These are phyloP conservation scores for Magnusiomyces suaveolens DNA, from an alignment of 1,139 yeast species.

Conservation along the genomic window DNA sequence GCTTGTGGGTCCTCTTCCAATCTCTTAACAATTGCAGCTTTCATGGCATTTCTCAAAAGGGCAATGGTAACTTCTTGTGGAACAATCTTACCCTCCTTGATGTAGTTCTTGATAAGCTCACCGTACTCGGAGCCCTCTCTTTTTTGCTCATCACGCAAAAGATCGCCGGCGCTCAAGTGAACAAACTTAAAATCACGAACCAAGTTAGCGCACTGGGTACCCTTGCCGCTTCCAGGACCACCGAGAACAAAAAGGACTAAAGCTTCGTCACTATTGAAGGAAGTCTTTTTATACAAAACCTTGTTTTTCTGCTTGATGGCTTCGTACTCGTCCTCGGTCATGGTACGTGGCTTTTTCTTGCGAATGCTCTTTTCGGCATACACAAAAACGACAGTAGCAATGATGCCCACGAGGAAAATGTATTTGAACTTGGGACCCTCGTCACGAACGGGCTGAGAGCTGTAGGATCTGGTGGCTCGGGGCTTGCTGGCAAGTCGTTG, in stretches of 20 bases:
- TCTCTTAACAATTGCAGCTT: conserved; percentile 33
- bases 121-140: conserved; percentile 81
- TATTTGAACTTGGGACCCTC: conserved; percentile 29
- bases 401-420: conserved; percentile 26
- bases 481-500: too few relatives aligned
- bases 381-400: conserved; percentile 41
- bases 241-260: conserved; percentile 75
- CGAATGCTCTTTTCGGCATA: conserved; percentile 47
- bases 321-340: conserved; percentile 56
- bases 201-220: conserved; percentile 85
- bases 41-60: conserved; percentile 69
- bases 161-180: conserved; percentile 91
- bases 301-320: conserved; percentile 24
- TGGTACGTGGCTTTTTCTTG: conserved; percentile 40
- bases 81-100: conserved; percentile 81
- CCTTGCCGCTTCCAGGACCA: conserved; percentile 91
- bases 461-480: background rate
- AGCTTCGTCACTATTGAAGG: conserved; percentile 53
- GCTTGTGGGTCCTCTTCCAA: conserved; percentile 8
- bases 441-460: conserved; percentile 10
- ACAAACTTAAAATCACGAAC: conserved; percentile 74
- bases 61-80: conserved; percentile 94
- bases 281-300: conserved; percentile 27
- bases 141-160: conserved; percentile 81
- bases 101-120: conserved; percentile 69